These are phyloP conservation scores for Ophiostoma fasciatum DNA, from an alignment of 2,329 filamentous ascomycete genomes.

Conservation along the genomic window DNA sequence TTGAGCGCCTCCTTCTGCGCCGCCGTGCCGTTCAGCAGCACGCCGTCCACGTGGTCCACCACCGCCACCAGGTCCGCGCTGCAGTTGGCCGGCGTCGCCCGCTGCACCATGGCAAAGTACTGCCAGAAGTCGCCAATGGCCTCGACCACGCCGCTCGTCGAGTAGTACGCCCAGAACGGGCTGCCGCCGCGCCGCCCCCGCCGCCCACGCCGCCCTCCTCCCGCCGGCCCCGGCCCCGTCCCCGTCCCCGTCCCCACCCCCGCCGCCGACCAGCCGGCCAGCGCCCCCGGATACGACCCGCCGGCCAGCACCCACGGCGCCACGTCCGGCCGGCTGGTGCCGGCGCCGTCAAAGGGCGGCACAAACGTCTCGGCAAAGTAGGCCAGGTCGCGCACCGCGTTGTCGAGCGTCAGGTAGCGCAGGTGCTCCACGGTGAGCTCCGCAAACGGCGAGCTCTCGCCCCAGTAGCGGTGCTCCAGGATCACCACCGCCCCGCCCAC, in stretches of 20 bases:
- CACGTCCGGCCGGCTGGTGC: constrained; percentile 27
- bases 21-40: constrained; percentile 22
- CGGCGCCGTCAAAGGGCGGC: constrained; percentile 32
- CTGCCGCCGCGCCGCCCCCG: too few species aligned
- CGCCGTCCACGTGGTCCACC: constrained; percentile 35
- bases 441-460: constrained; percentile 22
- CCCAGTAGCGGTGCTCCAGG: constrained; percentile 29
- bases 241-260: too few species aligned
- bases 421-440: constrained; percentile 21
- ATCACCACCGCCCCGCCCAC: constrained; percentile 25
- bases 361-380: constrained; percentile 29
- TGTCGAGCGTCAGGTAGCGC: constrained; percentile 24
- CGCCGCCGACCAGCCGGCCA: constrained; percentile 22
- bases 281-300: constrained; percentile 39
- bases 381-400: constrained; percentile 25
- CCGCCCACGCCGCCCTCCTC: too few species aligned
- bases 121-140: constrained; percentile 36
- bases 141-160: constrained; percentile 39
- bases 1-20: constrained; percentile 30
- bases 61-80: constrained; percentile 33
- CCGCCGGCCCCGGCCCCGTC: too few species aligned
- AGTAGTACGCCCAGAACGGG: constrained; percentile 40
- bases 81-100: constrained; percentile 41
- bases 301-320: constrained; percentile 41
- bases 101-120: constrained; percentile 29